Base-by-base conservation (phyloP, 345 rosid species). In the Eutrema yunnanense region DNA sequence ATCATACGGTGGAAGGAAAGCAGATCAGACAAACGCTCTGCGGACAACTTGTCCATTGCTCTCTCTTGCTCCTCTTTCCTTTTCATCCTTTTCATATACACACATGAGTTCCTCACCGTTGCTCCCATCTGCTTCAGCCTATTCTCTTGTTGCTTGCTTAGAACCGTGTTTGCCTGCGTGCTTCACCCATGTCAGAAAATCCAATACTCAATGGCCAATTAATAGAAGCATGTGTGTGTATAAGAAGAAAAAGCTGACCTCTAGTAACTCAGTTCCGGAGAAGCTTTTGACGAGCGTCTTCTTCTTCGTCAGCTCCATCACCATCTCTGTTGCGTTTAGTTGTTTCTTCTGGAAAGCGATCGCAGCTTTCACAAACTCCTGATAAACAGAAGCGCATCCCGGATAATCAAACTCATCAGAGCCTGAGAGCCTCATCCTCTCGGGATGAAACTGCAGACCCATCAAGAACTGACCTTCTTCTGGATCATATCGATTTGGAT, bases 61-160 rank as follows among this genome's bases (percentile, higher is more conserved):
- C 44, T 80, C 55, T 84, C 88, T 62, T 82, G 81, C 57, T 80
- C 84, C 22, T 81, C 84, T 16, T 80, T 81, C 78, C 71, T 63
- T 61, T 76, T 84, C 78, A 87, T 11, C 49, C 55, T 75, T 43
- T 84, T 68, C 16, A 73, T 65, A 69, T 80, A 86, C 38, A 72
- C 71, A 7, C 75, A 69, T 5, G 81, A 83, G 81, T 88, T 84
- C 69, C 90, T 86, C 69, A 88, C 90, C 4, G 90, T 88, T 0
- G 87, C 92, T 6, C 92, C 90, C 85, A 88, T 82, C 72, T 88
- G 87, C 79, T 82, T 82, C 73, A 88, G 71, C 84, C 92, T 81
- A 0, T 75, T 86, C 79, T 88, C 90, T 52, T 88, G 87, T 54
- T 84, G 84, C 70, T 78, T 62, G 73, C 88, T 86, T 78, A 83